phyloP scores from a whole-genome alignment of 2,329 filamentous ascomycete species.

The Lachnellula occidentalis region DNA sequence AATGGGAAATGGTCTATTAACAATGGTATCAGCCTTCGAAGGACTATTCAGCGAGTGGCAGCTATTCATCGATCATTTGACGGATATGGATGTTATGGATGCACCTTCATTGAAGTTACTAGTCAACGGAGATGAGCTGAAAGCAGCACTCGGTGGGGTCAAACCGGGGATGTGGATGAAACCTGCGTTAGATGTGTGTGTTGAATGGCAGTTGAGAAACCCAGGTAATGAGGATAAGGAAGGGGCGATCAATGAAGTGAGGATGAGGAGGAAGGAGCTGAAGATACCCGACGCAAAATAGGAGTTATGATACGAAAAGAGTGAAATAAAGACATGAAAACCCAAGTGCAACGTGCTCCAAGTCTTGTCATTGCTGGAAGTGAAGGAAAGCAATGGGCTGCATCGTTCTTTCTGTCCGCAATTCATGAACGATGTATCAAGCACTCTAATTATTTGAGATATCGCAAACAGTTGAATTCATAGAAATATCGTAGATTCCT shows the following conservation, averaged over 20 bases:
- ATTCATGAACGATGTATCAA: no score
- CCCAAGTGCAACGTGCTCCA: background rate
- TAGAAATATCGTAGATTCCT: no score
- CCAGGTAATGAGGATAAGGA: conserved; percentile 56
- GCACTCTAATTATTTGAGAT: no score
- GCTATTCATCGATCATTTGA: conserved; percentile 49
- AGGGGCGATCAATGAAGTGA: conserved; percentile 56
- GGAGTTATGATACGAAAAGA: background rate
- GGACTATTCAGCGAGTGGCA: conserved; percentile 48
- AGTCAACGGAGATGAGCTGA: conserved; percentile 71
- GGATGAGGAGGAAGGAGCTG: conserved; percentile 27
- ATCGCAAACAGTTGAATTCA: no score
- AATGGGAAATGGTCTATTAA: background rate
- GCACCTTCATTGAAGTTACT: conserved; percentile 55
- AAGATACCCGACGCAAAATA: conserved; percentile 22
- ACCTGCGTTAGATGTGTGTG: conserved; percentile 69
- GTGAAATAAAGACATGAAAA: background rate
- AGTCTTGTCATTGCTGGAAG: no score
- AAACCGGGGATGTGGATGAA: conserved; percentile 82
- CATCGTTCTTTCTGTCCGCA: no score
- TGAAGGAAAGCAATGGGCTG: no score
- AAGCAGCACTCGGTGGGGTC: conserved; percentile 56
- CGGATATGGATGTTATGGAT: conserved; percentile 50
- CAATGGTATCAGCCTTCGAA: conserved; percentile 18
- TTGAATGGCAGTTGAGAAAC: conserved; percentile 85